These are phyloP conservation scores for Boletus rex-veris DNA, from an alignment of 768 basidiomycete genomes.

Conservation along the genomic window DNA sequence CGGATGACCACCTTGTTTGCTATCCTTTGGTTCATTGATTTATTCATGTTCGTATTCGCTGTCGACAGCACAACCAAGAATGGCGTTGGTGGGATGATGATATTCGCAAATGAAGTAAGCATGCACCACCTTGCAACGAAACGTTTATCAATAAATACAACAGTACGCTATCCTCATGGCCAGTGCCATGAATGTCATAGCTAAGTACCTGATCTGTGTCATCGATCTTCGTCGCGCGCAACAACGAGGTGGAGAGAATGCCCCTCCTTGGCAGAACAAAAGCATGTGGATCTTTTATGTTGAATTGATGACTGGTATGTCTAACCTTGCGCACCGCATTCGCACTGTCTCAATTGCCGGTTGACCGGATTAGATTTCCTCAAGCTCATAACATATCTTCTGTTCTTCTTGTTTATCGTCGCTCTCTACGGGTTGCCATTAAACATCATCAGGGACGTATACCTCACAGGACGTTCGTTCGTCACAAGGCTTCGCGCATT, in stretches of 20 bases:
- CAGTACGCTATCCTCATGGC: conserved; percentile 90
- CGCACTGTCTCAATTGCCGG: conserved; percentile 4
- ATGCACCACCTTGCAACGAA: not conserved
- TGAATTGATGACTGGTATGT: conserved; percentile 82
- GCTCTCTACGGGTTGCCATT: conserved; percentile 92
- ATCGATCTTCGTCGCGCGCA: conserved; percentile 81
- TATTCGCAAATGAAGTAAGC: conserved; percentile 91
- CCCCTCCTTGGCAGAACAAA: conserved; percentile 95
- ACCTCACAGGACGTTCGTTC: conserved; percentile 92
- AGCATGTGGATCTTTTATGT: conserved; percentile 97
- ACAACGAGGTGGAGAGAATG: conserved; percentile 74
- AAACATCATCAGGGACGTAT: conserved; percentile 96
- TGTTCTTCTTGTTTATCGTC: conserved; percentile 93
- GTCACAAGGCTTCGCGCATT: conserved; percentile 82
- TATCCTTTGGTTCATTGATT: conserved; percentile 72
- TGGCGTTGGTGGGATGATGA: conserved; percentile 86
- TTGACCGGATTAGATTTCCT: conserved; percentile 68
- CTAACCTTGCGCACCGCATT: not conserved
- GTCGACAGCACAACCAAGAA: conserved; percentile 74
- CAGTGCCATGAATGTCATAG: conserved; percentile 68
- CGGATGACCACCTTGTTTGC: conserved; percentile 73
- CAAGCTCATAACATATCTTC: conserved; percentile 87
- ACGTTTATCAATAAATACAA: conserved; percentile 11
- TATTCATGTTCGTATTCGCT: conserved; percentile 74
- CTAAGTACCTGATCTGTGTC: conserved; percentile 79